A percentile compares a stretch with the other conserved stretches of the same genome.
phyloP scores from a whole-genome alignment of 2,329 filamentous ascomycete species.

The Xylaria hypoxylon region DNA sequence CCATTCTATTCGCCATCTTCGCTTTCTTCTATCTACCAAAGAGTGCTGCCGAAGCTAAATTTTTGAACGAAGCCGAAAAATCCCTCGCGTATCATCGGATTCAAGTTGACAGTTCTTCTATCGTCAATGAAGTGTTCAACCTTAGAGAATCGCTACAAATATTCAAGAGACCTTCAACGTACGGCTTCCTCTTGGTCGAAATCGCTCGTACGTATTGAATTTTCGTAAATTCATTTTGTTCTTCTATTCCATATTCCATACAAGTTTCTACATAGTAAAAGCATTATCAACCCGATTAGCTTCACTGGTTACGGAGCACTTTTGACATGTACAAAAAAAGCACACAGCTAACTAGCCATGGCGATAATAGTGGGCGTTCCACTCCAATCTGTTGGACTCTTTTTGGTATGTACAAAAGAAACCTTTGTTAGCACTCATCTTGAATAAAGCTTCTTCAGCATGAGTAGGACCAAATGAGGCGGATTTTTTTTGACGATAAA shows the following conservation, averaged over 20 bases:
- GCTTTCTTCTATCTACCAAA: conserved; percentile 77
- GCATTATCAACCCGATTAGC: neutral
- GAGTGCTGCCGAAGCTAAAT: conserved; percentile 72
- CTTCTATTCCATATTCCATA: neutral
- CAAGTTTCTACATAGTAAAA: neutral
- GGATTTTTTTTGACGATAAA: too few species aligned
- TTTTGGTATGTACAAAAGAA: too few species aligned
- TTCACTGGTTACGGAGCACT: too few species aligned
- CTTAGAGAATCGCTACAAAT: conserved; percentile 63
- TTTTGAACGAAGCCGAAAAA: conserved; percentile 74
- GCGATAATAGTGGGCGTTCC: conserved; percentile 62
- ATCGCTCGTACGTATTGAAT: conserved; percentile 48
- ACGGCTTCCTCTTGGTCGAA: conserved; percentile 64
- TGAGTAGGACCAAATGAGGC: too few species aligned
- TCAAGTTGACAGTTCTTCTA: conserved; percentile 77
- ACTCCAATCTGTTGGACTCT: conserved; percentile 65
- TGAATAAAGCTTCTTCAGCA: too few species aligned
- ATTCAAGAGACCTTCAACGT: conserved; percentile 63
- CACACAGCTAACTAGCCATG: conserved; percentile 19
- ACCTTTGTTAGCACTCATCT: too few species aligned
- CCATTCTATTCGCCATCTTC: conserved; percentile 71
- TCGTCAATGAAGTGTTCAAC: conserved; percentile 65
- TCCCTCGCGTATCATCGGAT: conserved; percentile 78
- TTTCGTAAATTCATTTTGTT: neutral
- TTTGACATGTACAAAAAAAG: neutral